These are phyloP conservation scores for Penicillium sp. DNA, from an alignment of 2,329 filamentous ascomycete genomes.

Conservation along the genomic window DNA sequence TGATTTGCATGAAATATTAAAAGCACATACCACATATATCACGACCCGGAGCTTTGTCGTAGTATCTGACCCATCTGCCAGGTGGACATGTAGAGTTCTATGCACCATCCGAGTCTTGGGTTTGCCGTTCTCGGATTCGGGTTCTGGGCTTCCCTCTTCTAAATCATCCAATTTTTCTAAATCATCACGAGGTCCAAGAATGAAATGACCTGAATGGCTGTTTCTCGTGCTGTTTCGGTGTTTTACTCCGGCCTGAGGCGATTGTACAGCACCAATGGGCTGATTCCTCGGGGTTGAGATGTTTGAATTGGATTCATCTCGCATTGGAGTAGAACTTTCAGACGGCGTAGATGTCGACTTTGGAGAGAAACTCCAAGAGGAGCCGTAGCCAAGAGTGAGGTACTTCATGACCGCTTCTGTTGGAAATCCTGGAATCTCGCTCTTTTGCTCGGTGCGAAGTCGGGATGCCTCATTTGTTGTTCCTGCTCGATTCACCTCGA, in stretches of 20 bases:
- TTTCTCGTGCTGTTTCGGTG: slow-evolving; percentile 1
- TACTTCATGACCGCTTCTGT: slow-evolving; percentile 50
- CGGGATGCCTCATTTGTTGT: slow-evolving; percentile 18
- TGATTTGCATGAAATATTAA: neutral
- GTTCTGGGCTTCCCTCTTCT: slow-evolving; percentile 25
- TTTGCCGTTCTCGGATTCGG: slow-evolving; percentile 17
- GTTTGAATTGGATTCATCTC: slow-evolving; percentile 12
- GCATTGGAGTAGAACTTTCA: slow-evolving; percentile 26
- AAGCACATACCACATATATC: slow-evolving; percentile 41
- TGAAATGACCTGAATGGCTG: slow-evolving; percentile 12
- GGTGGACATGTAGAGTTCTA: slow-evolving; percentile 37
- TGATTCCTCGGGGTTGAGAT: neutral
- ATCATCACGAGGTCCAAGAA: slow-evolving; percentile 36
- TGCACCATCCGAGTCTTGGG: slow-evolving; percentile 34
- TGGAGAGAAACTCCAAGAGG: slow-evolving; percentile 45
- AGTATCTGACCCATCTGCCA: slow-evolving; percentile 18
- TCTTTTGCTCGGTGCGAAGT: slow-evolving; percentile 18
- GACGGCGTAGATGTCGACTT: slow-evolving; percentile 27
- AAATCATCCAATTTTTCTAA: slow-evolving; percentile 34
- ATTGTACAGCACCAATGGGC: neutral
- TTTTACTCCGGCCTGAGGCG: neutral
- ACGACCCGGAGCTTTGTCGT: slow-evolving; percentile 37
- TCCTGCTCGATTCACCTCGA: slow-evolving; percentile 11
- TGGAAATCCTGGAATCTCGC: slow-evolving; percentile 34
- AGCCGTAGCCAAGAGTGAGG: slow-evolving; percentile 51